These are phyloP conservation scores for Alternaria sp. DNA, from an alignment of 2,329 filamentous ascomycete genomes.

Conservation along the genomic window DNA sequence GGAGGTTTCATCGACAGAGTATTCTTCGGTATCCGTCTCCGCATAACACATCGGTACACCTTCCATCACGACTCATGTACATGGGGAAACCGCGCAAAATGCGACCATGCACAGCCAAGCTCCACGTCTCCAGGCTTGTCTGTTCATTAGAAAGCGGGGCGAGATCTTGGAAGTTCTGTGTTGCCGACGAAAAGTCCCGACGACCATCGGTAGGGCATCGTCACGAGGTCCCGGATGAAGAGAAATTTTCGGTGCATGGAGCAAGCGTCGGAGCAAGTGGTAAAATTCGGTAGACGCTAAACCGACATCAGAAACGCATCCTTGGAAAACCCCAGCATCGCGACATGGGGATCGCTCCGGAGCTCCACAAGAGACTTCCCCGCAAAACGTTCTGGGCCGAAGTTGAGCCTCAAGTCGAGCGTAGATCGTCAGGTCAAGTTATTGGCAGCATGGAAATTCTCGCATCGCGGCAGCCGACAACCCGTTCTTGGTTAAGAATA, in stretches of 20 bases:
- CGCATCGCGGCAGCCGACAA: not conserved
- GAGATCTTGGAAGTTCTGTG: not conserved
- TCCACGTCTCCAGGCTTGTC: slow-evolving; percentile 1
- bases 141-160: slow-evolving; percentile 8
- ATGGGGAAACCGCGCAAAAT: not conserved
- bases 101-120: slow-evolving; percentile 18
- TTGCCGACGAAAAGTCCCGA: slow-evolving; percentile 18
- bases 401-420: slow-evolving; percentile 17
- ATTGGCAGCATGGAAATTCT: not conserved
- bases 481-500: slow-evolving; percentile 1
- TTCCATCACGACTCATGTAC: slow-evolving; percentile 4
- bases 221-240: slow-evolving; percentile 17
- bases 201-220: slow-evolving; percentile 4
- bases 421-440: slow-evolving; percentile 11
- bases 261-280: slow-evolving; percentile 20
- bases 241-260: slow-evolving; percentile 18
- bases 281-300: slow-evolving; percentile 11
- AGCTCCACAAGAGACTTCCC: slow-evolving; percentile 20
- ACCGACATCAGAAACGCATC: slow-evolving; percentile 3
- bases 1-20: not conserved
- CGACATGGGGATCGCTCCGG: slow-evolving; percentile 14
- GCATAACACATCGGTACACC: not conserved
- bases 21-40: not conserved
- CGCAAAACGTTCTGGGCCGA: slow-evolving; percentile 17
- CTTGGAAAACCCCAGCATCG: slow-evolving; percentile 9